Conservation (phyloP, 2,329 filamentous ascomycete genomes). For the Cladophialophora psammophila region DNA sequence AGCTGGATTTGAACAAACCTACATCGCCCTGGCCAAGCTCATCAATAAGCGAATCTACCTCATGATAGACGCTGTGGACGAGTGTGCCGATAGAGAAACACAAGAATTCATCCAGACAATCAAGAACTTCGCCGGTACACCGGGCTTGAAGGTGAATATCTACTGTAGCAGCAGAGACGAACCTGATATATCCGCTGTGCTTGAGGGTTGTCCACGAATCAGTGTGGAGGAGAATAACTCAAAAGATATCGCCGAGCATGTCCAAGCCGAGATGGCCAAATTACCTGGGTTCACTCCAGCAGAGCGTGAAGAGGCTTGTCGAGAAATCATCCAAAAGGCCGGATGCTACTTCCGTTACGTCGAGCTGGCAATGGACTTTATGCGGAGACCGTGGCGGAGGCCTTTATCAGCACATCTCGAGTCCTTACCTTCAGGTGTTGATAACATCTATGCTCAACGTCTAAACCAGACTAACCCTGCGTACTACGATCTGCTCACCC, state of each 20-base stretch:
- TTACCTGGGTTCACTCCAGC: neutral
- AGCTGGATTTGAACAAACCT: slow-evolving; percentile 2
- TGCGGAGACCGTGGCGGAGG: neutral
- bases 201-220: slow-evolving; percentile 1
- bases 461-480: neutral
- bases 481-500: slow-evolving; percentile 5
- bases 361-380: slow-evolving; percentile 3
- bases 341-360: slow-evolving; percentile 1
- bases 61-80: slow-evolving; percentile 1
- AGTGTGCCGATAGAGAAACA: neutral
- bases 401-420: neutral
- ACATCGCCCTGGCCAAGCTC: neutral
- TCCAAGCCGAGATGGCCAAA: slow-evolving; percentile 3
- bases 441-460: slow-evolving; percentile 1
- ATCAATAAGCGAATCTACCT: slow-evolving; percentile 7
- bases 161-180: slow-evolving; percentile 1
- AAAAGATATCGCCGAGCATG: neutral
- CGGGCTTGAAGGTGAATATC: neutral
- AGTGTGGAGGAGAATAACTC: slow-evolving; percentile 4
- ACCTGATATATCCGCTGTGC: neutral
- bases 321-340: neutral
- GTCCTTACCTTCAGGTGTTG: neutral
- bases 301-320: slow-evolving; percentile 1
- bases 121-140: neutral
- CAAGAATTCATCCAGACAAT: slow-evolving; percentile 6